Evolutionary conservation across 352 stramenopile genomes (phyloP).

Genomic region (Phytophthora lateralis): DNA sequence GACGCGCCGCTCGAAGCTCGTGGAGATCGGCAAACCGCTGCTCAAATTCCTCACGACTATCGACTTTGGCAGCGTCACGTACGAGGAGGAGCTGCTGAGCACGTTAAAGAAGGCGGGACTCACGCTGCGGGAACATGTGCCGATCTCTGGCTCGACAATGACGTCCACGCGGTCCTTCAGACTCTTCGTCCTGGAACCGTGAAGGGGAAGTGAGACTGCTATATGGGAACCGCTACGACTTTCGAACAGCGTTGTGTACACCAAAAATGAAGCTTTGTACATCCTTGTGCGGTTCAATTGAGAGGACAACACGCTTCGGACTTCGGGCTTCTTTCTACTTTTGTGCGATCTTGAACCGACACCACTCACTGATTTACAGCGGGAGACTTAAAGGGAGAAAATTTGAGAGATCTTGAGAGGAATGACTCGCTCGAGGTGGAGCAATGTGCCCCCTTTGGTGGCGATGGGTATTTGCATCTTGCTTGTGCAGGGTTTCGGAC

Average conservation of each 20-base stretch:
- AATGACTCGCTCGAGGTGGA: slow-evolving; percentile 10
- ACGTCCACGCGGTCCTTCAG: slow-evolving; percentile 70
- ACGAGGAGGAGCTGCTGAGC: slow-evolving; percentile 73
- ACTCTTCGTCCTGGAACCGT: slow-evolving; percentile 63
- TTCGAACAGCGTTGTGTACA: too few species aligned
- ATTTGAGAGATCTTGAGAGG: slow-evolving; percentile 17
- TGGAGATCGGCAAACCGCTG: slow-evolving; percentile 85
- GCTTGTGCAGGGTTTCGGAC: slow-evolving; percentile 6
- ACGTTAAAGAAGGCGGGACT: slow-evolving; percentile 73
- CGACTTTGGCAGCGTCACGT: slow-evolving; percentile 92
- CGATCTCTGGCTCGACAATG: slow-evolving; percentile 63
- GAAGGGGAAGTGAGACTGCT: not conserved
- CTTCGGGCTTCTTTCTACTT: slow-evolving; percentile 1
- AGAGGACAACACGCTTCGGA: not conserved
- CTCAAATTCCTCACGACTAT: slow-evolving; percentile 94
- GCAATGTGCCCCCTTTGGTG: not conserved
- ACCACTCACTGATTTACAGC: slow-evolving; percentile 22
- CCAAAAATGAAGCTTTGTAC: too few species aligned
- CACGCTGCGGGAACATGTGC: slow-evolving; percentile 54
- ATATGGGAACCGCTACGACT: too few species aligned
- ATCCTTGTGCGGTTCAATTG: not conserved
- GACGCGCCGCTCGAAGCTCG: slow-evolving; percentile 64
- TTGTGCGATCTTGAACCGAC: slow-evolving; percentile 21
- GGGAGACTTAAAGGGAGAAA: not conserved
- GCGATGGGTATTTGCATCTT: slow-evolving; percentile 13